phyloP scores from a whole-genome alignment of 305 asterid genomes.

The Solanum hybrid region DNA sequence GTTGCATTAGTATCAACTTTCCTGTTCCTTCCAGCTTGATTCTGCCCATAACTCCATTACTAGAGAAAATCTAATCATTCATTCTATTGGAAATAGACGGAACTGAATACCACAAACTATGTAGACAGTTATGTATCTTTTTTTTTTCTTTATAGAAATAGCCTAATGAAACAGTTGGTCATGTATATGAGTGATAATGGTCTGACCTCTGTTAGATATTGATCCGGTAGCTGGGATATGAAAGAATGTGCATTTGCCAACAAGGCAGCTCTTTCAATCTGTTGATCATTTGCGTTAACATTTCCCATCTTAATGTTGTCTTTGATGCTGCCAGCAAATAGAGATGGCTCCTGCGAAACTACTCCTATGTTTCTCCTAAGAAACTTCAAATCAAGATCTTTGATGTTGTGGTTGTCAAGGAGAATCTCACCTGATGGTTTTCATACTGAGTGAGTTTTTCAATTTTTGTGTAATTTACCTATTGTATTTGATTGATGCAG shows the following conservation, averaged over 20 bases:
- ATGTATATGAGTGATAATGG: not conserved
- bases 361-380: conserved; percentile 72
- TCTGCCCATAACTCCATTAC: not conserved
- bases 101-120: not conserved
- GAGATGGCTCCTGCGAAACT: conserved; percentile 87
- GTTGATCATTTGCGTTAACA: conserved; percentile 42
- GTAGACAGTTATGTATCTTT: not conserved
- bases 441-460: conserved; percentile 14
- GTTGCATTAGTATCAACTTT: not conserved
- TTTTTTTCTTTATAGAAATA: not conserved
- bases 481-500: not conserved
- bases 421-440: conserved; percentile 52
- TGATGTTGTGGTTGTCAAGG: conserved; percentile 56
- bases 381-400: conserved; percentile 58
- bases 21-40: not conserved
- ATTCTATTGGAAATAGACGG: not conserved
- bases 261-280: conserved; percentile 52
- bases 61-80: not conserved
- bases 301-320: conserved; percentile 71
- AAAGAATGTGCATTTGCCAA: conserved; percentile 84
- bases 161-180: not conserved
- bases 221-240: conserved; percentile 62
- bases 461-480: not conserved
- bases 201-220: conserved; percentile 65
- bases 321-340: conserved; percentile 64